These are phyloP conservation scores for Hyaloperonospora arabidopsidis DNA, from an alignment of 352 stramenopile species.

Conservation along the genomic window DNA sequence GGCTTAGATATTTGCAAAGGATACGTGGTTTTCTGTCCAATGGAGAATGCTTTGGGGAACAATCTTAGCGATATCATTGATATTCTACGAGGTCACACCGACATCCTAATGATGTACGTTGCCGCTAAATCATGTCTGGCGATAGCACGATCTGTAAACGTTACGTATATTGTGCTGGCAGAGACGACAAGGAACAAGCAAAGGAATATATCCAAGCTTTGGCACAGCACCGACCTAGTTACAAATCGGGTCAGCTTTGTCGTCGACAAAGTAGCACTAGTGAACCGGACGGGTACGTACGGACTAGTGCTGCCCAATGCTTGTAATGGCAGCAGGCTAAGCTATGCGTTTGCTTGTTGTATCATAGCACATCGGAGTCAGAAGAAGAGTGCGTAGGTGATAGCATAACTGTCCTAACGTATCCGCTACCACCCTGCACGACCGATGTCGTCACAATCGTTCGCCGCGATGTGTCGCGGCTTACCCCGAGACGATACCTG, in stretches of 20 bases:
- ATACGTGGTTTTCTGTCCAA: slow-evolving; percentile 28
- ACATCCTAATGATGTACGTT: slow-evolving; percentile 17
- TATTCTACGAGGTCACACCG: slow-evolving; percentile 10
- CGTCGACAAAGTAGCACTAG: slow-evolving; percentile 5
- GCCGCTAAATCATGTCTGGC: background rate
- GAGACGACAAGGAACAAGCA: slow-evolving; percentile 24
- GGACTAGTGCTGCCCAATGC: background rate
- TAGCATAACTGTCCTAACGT: slow-evolving; percentile 45
- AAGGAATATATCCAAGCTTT: slow-evolving; percentile 25
- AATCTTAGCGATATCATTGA: slow-evolving; percentile 18
- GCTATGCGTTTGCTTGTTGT: slow-evolving; percentile 4
- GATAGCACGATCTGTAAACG: background rate
- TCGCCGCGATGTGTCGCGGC: slow-evolving; percentile 40
- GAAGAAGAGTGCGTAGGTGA: slow-evolving; percentile 29
- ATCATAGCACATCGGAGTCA: slow-evolving; percentile 16
- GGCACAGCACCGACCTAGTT: slow-evolving; percentile 19
- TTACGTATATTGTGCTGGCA: slow-evolving; percentile 4
- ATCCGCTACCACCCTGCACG: slow-evolving; percentile 61
- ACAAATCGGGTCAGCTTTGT: slow-evolving; percentile 8
- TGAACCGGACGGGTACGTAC: slow-evolving; percentile 10
- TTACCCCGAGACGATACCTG: slow-evolving; percentile 74
- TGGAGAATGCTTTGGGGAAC: slow-evolving; percentile 24
- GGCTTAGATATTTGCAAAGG: slow-evolving; percentile 27
- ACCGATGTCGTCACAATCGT: slow-evolving; percentile 75
- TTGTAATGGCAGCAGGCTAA: slow-evolving; percentile 2